Evolutionary conservation across 768 basidiomycete genomes (phyloP).

Genomic region (Suillus subaureus): DNA sequence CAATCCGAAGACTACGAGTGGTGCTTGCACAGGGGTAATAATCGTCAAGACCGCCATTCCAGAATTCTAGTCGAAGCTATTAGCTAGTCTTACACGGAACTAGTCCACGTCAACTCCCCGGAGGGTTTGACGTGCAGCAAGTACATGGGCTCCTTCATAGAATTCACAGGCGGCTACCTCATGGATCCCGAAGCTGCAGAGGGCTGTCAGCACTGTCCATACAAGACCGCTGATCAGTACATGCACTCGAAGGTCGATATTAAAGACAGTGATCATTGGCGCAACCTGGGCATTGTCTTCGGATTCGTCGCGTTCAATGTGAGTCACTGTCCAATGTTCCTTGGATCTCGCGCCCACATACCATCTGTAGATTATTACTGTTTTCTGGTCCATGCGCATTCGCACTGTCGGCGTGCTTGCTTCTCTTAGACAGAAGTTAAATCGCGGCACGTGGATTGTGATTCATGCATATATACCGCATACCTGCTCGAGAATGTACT

Average conservation of each 20-base stretch:
- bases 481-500: too few relatives aligned
- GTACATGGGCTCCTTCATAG: constrained; percentile 48
- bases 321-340: too few relatives aligned
- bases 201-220: constrained; percentile 58
- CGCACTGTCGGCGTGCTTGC: too few relatives aligned
- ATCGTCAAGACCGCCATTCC: too few relatives aligned
- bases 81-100: constrained; percentile 61
- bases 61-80: constrained; percentile 31
- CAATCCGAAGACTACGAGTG: too few relatives aligned
- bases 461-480: too few relatives aligned
- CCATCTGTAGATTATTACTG: too few relatives aligned
- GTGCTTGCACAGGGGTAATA: too few relatives aligned
- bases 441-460: too few relatives aligned
- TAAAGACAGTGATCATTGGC: constrained; percentile 53
- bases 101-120: constrained; percentile 53
- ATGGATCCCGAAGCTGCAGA: constrained; percentile 43
- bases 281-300: constrained; percentile 54
- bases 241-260: constrained; percentile 51
- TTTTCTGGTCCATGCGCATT: too few relatives aligned
- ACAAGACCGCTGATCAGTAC: constrained; percentile 50
- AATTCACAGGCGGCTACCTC: constrained; percentile 47
- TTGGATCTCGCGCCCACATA: too few relatives aligned
- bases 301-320: constrained; percentile 19
- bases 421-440: too few relatives aligned
- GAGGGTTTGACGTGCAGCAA: constrained; percentile 46